Base-by-base conservation (phyloP, 768 basidiomycete genomes). In the Tephrocybe rancida region DNA sequence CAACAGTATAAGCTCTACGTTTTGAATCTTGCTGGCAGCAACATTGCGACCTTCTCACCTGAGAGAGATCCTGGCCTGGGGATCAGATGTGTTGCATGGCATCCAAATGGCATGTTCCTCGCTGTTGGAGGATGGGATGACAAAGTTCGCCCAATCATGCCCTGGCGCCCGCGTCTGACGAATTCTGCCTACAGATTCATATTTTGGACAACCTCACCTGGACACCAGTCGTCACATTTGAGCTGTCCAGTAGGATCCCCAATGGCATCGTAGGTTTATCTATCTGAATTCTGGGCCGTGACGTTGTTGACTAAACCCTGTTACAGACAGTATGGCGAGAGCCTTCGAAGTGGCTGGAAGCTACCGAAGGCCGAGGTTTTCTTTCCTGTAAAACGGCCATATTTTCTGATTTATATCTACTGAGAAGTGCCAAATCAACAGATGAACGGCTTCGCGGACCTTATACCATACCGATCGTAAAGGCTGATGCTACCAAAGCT, bases 51-150 rank as follows among this genome's bases (percentile, higher is more conserved):
- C 10, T 94, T 92, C 64, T 75, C 75, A 18, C 91, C 91, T 2
- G 78, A 77, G 29, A 79, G 82, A 24, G 92, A 96, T 68, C 89
- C 91, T 24, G 91, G 88, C 14, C 82, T 95, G 51, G 95, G 95
- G 5, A 84, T 97, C 38, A 82, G 92, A 9, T 76, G 73, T 54
- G 85, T 87, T 0, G 72, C 81, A 18, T 98, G 95, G 95, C 91
- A 95, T 69, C 95, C 94, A 3, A 87, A 77, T 50, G 92, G 94
- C 4, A 75, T 82, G 63, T 95, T 90, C 65, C 72, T 97, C 8
- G 89, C 87, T 1, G 77, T 95, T 0, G 86, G 84, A 11, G 95
- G 95, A 10, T 95, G 88, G 84, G 93, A 95, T 69, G 92, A 95
- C 61, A 92, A 88, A 71, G 92, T 89, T 50, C 37, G 72, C 59